Base-by-base conservation (phyloP, 352 stramenopile species). In the Pythium rhizo-oryzae region DNA sequence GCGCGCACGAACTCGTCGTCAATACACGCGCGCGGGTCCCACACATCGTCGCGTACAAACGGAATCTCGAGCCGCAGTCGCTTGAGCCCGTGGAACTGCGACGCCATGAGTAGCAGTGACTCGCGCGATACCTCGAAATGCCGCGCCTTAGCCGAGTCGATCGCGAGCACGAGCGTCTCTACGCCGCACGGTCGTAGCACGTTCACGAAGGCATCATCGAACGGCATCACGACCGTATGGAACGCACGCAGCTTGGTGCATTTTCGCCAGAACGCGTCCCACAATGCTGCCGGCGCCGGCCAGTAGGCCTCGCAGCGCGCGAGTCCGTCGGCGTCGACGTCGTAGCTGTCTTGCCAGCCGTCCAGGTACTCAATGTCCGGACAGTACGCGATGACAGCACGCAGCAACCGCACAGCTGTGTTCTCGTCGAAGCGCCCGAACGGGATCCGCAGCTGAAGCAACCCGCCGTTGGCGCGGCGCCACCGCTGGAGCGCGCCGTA, bases 361-460 rank as follows among this genome's bases (percentile, higher is more conserved):
- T 66, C 59, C 23, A 66, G 37, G 50, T 46, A 66, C 59, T 66
- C 30, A n/a, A 66, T 66, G 7, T 43, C 50, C 4, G 59, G 59
- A 24, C 59, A 66, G 50, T 66, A 66, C 23, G 59, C 59, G 23
- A 51, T 39, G 12, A 66, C 35, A 15, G 59, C 37, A 3, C 59
- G 49, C 12, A 66, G 59, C 23, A 66, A 37, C 8, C 59, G 59
- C 23, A 66, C 53, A 13, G 59, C 50, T 13, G 59, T 66, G 50
- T 66, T 66, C 50, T 66, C 59, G 5, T 66, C 59, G n/a, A 66
- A 66, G 19, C 59, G 49, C 23, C 59, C 59, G 19, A 66, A 66
- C 35, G 59, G 59, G 19, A 66, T 66, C 23, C 59, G 59, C 23
- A 66, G 24, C 16, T 66, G 59, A n/a, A 66, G 13, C 1, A 66